Base-by-base conservation (phyloP, 441 rosid genomes). In the Populus hybrid region DNA sequence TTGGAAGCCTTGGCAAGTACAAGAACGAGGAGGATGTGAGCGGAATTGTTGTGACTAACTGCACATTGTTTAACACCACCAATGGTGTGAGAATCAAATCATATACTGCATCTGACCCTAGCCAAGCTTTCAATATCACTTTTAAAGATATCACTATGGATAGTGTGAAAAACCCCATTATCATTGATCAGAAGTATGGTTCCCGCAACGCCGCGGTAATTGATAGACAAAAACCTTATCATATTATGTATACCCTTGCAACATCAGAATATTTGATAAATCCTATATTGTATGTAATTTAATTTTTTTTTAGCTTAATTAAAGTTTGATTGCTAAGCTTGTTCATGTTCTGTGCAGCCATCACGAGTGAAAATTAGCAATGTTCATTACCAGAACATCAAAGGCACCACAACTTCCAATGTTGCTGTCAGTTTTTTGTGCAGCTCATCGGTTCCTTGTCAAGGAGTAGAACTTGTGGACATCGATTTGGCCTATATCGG, bases 81-180 rank as follows among this genome's bases (percentile, higher is more conserved):
- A 91, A 91, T 7, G 98, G 99, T 14, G 91, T 87, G 59, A 78
- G 95, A 71, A 95, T 93, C 88, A 92, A 95, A 80, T 87, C 99
- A 12, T 95, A 92, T 89, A 84, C 90, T 74, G 92, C 86, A 28
- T 90, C 96, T 4, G 83, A 85, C 0, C 92, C 97, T 21, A 85
- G 88, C 14, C 14, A 21, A 11, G 90, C 92, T 12, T 77, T 84
- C 2, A 77, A 85, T 23, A 81, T 93, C 40, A 81, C 83, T 32
- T 93, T 88, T 85, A 70, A 84, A 77, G 88, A 92, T 84, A 90
- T 93, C 71, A 88, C 67, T 74, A 86, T 92, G 91, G 83, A 87
- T 1, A 70, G 79, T 10, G 95, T 93, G 6, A 81, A 89, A 74
- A 90, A 89, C 75, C 98, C 98, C 1, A 89, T 93, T 36, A 88